Evolutionary conservation across 495 filamentous ascomycete species (phyloP).

Genomic region (Chaetomidium leptoderma): DNA sequence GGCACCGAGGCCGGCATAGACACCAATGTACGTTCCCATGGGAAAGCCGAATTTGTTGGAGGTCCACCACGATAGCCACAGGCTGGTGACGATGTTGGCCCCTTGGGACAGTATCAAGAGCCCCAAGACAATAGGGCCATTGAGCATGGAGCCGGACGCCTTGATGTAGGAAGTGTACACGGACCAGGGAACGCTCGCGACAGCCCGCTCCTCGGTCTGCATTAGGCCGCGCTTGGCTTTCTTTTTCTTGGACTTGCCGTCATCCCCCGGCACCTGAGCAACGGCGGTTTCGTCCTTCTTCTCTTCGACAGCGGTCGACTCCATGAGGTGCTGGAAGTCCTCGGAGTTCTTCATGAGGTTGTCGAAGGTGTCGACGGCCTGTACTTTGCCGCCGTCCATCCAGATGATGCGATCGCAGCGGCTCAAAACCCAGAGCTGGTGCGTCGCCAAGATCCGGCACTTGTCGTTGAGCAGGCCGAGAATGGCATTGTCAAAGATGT

Average conservation of each 20-base stretch:
- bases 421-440: conserved; percentile 87
- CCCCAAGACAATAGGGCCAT: conserved; percentile 59
- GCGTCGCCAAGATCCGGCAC: conserved; percentile 85
- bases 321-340: conserved; percentile 76
- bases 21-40: conserved; percentile 73
- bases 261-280: conserved; percentile 41
- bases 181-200: conserved; percentile 74
- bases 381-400: conserved; percentile 80
- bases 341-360: conserved; percentile 74
- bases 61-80: conserved; percentile 96
- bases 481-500: conserved; percentile 95
- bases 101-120: conserved; percentile 69
- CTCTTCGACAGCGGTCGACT: conserved; percentile 72
- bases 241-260: conserved; percentile 56
- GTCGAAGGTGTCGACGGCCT: conserved; percentile 80
- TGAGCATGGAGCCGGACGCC: conserved; percentile 73
- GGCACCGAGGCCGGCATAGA: conserved; percentile 74
- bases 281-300: conserved; percentile 47
- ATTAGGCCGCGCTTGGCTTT: conserved; percentile 65
- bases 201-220: conserved; percentile 84
- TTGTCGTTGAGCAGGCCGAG: conserved; percentile 84
- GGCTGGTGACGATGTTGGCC: conserved; percentile 75
- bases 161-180: conserved; percentile 77
- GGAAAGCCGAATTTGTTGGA: conserved; percentile 63
- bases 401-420: conserved; percentile 88